Conservation (phyloP, 2,329 filamentous ascomycete species). For the Aspergillus quadricinctus region DNA sequence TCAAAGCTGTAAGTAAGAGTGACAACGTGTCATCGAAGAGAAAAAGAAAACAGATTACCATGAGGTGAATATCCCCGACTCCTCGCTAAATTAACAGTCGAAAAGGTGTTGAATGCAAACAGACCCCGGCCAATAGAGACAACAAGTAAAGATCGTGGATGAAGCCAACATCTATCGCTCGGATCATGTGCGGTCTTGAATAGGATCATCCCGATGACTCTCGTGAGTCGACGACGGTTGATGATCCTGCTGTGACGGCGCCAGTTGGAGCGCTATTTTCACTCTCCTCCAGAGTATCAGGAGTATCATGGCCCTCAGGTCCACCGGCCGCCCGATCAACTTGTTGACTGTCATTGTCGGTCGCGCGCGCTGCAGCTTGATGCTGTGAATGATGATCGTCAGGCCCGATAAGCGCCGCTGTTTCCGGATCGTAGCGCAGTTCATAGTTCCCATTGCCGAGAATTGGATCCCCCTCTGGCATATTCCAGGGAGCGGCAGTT, state of each 20-base stretch:
- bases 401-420: slow-evolving; percentile 33
- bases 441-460: slow-evolving; percentile 23
- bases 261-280: background rate
- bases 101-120: background rate
- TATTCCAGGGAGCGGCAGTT: slow-evolving; percentile 52
- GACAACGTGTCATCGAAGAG: background rate
- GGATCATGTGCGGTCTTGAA: background rate
- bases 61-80: slow-evolving; percentile 5
- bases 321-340: background rate
- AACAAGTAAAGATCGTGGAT: background rate
- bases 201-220: background rate
- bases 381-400: slow-evolving; percentile 12
- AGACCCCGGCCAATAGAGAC: background rate
- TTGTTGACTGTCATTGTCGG: background rate
- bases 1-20: background rate
- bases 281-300: background rate
- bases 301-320: background rate
- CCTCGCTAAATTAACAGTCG: slow-evolving; percentile 10
- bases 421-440: slow-evolving; percentile 36
- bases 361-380: background rate
- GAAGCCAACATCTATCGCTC: no score
- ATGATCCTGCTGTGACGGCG: background rate
- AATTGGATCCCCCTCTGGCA: slow-evolving; percentile 30
- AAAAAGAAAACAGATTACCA: background rate
- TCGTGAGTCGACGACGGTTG: background rate